Evolutionary conservation across 2,329 filamentous ascomycete species (phyloP).

Genomic region (Aspergillus fumigatiaffinis): DNA sequence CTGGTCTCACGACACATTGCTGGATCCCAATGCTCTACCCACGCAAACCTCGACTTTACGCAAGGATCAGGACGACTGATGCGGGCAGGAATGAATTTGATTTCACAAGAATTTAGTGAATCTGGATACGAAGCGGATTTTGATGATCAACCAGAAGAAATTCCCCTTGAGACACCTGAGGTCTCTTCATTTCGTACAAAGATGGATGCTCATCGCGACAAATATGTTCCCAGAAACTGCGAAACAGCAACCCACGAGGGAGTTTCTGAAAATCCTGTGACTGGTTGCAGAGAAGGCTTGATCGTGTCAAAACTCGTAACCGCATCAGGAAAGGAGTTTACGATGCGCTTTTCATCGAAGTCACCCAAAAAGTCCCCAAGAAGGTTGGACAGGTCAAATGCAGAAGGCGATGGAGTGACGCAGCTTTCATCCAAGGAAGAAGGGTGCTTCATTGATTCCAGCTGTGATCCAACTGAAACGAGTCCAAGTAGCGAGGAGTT

Average conservation of each 20-base stretch:
- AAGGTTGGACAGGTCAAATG: neutral
- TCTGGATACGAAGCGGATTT: slow-evolving; percentile 8
- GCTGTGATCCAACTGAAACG: neutral
- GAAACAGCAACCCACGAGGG: neutral
- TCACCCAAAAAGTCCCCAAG: neutral
- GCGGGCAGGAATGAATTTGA: neutral
- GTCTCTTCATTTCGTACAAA: neutral
- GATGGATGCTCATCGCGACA: neutral
- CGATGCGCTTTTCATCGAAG: neutral
- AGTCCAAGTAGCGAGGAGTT: neutral
- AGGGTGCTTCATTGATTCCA: neutral
- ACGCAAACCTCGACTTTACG: neutral
- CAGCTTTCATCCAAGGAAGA: neutral
- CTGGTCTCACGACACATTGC: slow-evolving; percentile 6
- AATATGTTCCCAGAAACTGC: neutral
- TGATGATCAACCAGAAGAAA: neutral
- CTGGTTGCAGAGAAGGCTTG: neutral
- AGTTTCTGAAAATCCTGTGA: neutral
- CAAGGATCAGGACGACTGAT: neutral
- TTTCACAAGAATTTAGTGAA: neutral
- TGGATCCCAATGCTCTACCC: neutral
- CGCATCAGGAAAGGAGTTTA: neutral
- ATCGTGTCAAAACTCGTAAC: neutral
- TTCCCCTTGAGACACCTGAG: neutral
- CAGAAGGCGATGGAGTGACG: neutral